These are phyloP conservation scores for Rubroshorea leprosula DNA, from an alignment of 345 rosid species.

Conservation along the genomic window DNA sequence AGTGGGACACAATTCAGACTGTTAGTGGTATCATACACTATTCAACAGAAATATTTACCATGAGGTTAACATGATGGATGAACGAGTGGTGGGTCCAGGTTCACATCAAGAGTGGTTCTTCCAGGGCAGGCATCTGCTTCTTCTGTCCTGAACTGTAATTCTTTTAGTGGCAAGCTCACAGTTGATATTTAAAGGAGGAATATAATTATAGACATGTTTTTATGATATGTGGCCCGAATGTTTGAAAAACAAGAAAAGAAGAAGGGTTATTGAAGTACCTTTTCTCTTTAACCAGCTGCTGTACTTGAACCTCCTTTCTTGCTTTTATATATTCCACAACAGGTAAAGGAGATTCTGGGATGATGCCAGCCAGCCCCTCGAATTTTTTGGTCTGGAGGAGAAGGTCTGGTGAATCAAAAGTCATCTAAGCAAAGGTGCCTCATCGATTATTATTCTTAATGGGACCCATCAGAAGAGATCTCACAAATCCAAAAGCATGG, in stretches of 20 bases:
- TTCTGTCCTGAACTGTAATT: too few species aligned
- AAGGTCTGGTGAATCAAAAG: constrained; percentile 55
- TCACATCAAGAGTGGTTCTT: too few species aligned
- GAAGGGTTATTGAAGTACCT: constrained; percentile 44
- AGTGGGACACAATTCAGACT: too few species aligned
- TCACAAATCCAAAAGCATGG: constrained; percentile 32
- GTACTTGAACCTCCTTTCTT: constrained; percentile 41
- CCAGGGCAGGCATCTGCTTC: too few species aligned
- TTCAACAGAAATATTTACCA: too few species aligned
- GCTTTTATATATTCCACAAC: constrained; percentile 52
- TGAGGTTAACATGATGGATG: too few species aligned
- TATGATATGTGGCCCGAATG: constrained; percentile 54
- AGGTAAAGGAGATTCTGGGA: constrained; percentile 73
- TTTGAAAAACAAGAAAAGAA: constrained; percentile 71
- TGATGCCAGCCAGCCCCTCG: constrained; percentile 42
- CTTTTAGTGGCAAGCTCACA: constrained; percentile 23
- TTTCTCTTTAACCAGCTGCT: too few species aligned
- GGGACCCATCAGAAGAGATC: constrained; percentile 48
- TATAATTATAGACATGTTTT: constrained; percentile 31
- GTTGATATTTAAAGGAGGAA: constrained; percentile 29
- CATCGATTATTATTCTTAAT: constrained; percentile 55
- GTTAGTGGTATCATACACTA: too few species aligned
- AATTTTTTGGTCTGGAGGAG: constrained; percentile 29
- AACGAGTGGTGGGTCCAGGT: too few species aligned
- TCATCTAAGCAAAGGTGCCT: constrained; percentile 50